Base-by-base conservation (phyloP, 139 green algal species). In the Volvox africanus region DNA sequence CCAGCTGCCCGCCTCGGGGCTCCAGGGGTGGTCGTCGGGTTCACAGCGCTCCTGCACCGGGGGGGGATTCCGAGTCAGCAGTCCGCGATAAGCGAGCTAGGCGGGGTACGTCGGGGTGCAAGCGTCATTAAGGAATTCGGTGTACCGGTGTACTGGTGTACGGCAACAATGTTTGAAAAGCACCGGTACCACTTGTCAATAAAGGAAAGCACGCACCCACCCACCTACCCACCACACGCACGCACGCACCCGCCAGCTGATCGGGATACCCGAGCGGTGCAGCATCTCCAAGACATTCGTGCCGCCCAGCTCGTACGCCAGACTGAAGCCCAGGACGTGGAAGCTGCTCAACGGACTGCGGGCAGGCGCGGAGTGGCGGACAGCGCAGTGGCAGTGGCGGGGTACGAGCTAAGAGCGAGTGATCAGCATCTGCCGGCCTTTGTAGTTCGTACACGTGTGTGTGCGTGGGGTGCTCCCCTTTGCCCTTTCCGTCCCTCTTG, bases 201-300 rank as follows among this genome's bases (percentile, higher is more conserved):
- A n/a, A n/a, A n/a, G n/a, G 24, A 3, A 73, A 6, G 24, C 65
- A 73, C 65, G 24, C 65, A 28, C 24, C 9, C 65, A 73, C 24
- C 9, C 65, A 73, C 21, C 9, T 12, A 73, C 24, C n/a, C n/a
- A n/a, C n/a, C n/a, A 12, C 65, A 73, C 24, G 65, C 24, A 73
- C 24, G 11, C 65, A 2, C 44, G 50, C 26, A 88, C 90, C 75
- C 84, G 32, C 83, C 83, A 93, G 36, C 33, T 82, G 18, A 94
- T 24, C 24, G 94, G 94, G 19, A 96, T 88, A 35, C 85, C 92
- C 30, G 91, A 87, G 80, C 94, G 89, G 0, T 71, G 65, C 83
- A 97, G 83, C 96, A 97, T 97, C 85, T 98, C 91, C 36, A 97
- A 89, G 6, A 97, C 93, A 83, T 97, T 97, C 35, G 95, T 97